Evolutionary conservation across 208 protist genomes (phyloP), one percentile per base, ranked within the genome.

Genomic region (Trypanosoma boissoni): DNA sequence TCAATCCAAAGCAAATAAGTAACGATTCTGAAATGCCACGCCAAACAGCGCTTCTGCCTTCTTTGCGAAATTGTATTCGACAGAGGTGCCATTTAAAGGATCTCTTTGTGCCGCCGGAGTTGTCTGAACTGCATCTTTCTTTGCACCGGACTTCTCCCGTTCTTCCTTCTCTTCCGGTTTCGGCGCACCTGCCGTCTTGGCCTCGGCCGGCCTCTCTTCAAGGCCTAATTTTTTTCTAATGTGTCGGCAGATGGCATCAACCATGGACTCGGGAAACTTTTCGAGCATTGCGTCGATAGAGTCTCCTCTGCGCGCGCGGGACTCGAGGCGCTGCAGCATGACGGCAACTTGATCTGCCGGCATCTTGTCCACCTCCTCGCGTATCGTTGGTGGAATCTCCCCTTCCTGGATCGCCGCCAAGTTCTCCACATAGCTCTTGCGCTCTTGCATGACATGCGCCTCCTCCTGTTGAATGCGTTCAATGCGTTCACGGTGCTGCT

Each of bases 21-120:
- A 96, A 6, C 91, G 84, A 66, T 96, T 96, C 50, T 92, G 78
- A 61, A 96, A 85, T 10, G 76, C 70, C 12, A 96, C 78, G 3
- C 91, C 91, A 52, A 96, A 91, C 1, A 96, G 64, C 45, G 71
- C 57, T 65, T 93, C 78, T 14, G 80, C 74, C 57, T 85, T 80
- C 57, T 86, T 89, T 18, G 83, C 75, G 61, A 74, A 78, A 61
- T 94, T 90, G 64, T 90, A 96, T 46, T 92, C 84, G n/a, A 78
- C 51, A 32, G 53, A 41, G 0, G 44, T 51, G n/a, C n/a, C n/a
- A n/a, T n/a, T n/a, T n/a, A n/a, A n/a, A n/a, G n/a, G n/a, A n/a
- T n/a, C n/a, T n/a, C n/a, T n/a, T n/a, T n/a, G n/a, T n/a, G n/a
- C n/a, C n/a, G n/a, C n/a, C n/a, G n/a, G n/a, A 48, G 42, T 48